Percentiles rank a stretch among this genome's conserved stretches.
phyloP scores from a whole-genome alignment of 345 rosid species.

The Turnera subulata region DNA sequence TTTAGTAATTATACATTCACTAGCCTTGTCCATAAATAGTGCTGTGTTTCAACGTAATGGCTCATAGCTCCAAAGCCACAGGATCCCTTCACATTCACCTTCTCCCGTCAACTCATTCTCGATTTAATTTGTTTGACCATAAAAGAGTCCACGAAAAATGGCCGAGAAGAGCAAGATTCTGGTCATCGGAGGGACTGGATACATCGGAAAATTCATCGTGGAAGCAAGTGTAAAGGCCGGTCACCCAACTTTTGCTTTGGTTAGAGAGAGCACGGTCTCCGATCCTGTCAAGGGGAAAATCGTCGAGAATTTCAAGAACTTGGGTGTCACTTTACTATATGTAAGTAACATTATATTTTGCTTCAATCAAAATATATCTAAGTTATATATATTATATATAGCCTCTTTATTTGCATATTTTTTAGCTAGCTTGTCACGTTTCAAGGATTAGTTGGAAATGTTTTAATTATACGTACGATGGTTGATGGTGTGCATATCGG shows the following conservation, averaged over 20 bases:
- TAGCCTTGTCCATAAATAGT: constrained; percentile 5
- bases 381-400: too few relatives aligned
- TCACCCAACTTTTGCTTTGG: constrained; percentile 58
- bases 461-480: too few relatives aligned
- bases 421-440: too few relatives aligned
- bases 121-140: background rate
- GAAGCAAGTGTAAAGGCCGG: constrained; percentile 57
- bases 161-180: constrained; percentile 62
- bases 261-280: constrained; percentile 47
- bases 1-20: background rate
- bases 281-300: constrained; percentile 51
- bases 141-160: constrained; percentile 23
- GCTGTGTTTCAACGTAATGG: background rate
- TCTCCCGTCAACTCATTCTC: background rate
- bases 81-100: background rate
- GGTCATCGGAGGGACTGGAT: constrained; percentile 70
- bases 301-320: constrained; percentile 45
- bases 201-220: constrained; percentile 64
- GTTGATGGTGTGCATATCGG: background rate
- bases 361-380: too few relatives aligned
- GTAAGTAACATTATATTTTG: constrained; percentile 32
- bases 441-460: background rate
- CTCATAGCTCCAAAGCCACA: background rate
- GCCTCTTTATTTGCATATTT: too few relatives aligned
- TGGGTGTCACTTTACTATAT: constrained; percentile 50